Evolutionary conservation across 2,329 filamentous ascomycete genomes (phyloP), one percentile per base, ranked within the genome.

Genomic region (Sphaerulina musiva): DNA sequence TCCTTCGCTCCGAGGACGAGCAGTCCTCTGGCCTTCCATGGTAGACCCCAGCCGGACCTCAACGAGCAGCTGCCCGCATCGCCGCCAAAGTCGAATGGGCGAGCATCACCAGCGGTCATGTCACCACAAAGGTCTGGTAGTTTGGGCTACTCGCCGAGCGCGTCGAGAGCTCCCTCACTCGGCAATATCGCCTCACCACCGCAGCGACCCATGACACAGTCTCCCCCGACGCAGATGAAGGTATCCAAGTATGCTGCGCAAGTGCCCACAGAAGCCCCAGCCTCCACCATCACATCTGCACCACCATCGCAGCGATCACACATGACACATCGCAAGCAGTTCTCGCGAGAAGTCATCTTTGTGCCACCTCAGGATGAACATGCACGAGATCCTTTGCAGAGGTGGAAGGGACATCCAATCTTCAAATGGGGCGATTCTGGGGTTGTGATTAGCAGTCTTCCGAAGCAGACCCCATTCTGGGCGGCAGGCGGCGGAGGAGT

Each of bases 361-460:
- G 78, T 84, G 48, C 63, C 73, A 4, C 82, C 82, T 3, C 73
- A 72, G 46, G 81, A 78, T 55, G 80, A 80, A 45, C 75, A 76
- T 38, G 74, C 76, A 64, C 73, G 82, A 14, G 93, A 98, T 72
- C 83, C 85, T 2, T 75, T 98, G 6, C 80, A 95, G 68, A 80
- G 93, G 61, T 98, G 93, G 93, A 90, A 87, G 72, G 95, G 95
- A 2, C 80, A 82, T 10, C 93, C 95, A 0, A 80, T 95, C 10
- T 85, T 97, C 65, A 81, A 81, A 1, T 98, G 95, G 85, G 90
- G 89, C 2, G 83, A 95, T 46, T 91, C 90, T 17, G 93, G 93
- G 10, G 81, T 82, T 1, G 75, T 96, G 9, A 78, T 95, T 2
- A 90, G 87, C 1, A 89, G 85, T 42, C 96, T 97, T 65, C 93